Base-by-base conservation (phyloP, 306 rosid species). In the Vicia villosa region DNA sequence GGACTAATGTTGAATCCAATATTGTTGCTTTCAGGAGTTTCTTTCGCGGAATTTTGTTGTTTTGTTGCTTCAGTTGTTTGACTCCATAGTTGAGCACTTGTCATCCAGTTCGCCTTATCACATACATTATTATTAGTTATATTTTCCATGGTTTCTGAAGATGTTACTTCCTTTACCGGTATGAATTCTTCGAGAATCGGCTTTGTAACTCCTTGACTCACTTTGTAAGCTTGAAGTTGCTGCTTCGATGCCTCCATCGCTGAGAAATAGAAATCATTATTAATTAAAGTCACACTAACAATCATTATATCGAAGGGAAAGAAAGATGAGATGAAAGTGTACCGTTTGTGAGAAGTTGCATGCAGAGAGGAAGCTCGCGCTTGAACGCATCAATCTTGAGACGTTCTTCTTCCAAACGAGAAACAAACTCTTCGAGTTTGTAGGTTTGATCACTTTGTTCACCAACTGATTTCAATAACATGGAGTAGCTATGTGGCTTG, bases 301-400 rank as follows among this genome's bases (percentile, higher is more conserved):
- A 43, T 6, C 5, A 43, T 43, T 43, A 4, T 43, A 43, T 3
- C 2, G 1, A 6, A 34, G 0, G 11, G 10, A 10, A 9, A 8
- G 8, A 3, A 37, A 37, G 2, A 37, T 40, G 52, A 15, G 15
- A 10, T 1, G 12, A 34, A 46, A 65, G 52, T 30, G 22, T 83
- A 90, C 99, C 99, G 37, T 88, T 91, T 74, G 93, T 80, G 74
- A 95, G 96, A 30, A 95, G 99, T 72, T 95, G 99, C 97, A 95
- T 95, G 96, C 97, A 95, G 72, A 95, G 97, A 76, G 99, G 99
- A 64, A 95, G 96, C 70, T 95, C 97, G 34, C 99, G 96, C 82
- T 95, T 95, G 92, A 95, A 95, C 59, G 94, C 97, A 49, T 95
- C 97, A 34, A 95, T 95, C 83, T 95, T 95, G 84, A 91, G 91